Evolutionary conservation across 2,329 filamentous ascomycete genomes (phyloP).

Genomic region (Grosmannia clavigera): DNA sequence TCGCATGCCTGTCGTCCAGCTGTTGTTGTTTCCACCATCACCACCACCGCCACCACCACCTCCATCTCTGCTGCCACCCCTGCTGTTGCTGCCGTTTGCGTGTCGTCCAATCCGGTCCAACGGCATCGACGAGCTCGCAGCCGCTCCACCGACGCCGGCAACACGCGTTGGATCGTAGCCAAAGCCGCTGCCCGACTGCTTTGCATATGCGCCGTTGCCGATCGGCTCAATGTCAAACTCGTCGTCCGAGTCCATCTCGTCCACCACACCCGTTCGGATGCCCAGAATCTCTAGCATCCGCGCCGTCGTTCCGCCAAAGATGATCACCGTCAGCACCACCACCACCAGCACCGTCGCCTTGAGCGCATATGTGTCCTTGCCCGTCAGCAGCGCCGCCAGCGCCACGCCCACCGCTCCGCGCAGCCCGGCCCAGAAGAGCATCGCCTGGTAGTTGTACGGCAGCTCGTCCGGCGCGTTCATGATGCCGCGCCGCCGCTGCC

Average conservation of each 20-base stretch:
- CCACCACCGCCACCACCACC: slow-evolving; percentile 4
- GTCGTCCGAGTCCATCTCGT: slow-evolving; percentile 94
- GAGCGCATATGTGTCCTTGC: slow-evolving; percentile 68
- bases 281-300: slow-evolving; percentile 95
- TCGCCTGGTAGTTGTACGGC: slow-evolving; percentile 92
- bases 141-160: background rate
- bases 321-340: slow-evolving; percentile 94
- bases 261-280: slow-evolving; percentile 92
- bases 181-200: slow-evolving; percentile 63
- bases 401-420: slow-evolving; percentile 93
- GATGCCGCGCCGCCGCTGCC: slow-evolving; percentile 61
- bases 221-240: slow-evolving; percentile 91
- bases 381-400: slow-evolving; percentile 75
- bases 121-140: slow-evolving; percentile 32
- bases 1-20: slow-evolving; percentile 41
- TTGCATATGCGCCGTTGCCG: slow-evolving; percentile 61
- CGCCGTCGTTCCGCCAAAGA: slow-evolving; percentile 93
- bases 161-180: slow-evolving; percentile 60
- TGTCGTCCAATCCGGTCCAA: background rate
- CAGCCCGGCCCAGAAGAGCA: slow-evolving; percentile 98
- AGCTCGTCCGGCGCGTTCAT: slow-evolving; percentile 70
- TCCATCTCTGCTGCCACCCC: background rate
- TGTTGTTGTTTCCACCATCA: slow-evolving; percentile 9
- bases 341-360: slow-evolving; percentile 95
- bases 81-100: background rate